Evolutionary conservation across 306 rosid genomes (phyloP).

Genomic region (Prunus fruticosa): DNA sequence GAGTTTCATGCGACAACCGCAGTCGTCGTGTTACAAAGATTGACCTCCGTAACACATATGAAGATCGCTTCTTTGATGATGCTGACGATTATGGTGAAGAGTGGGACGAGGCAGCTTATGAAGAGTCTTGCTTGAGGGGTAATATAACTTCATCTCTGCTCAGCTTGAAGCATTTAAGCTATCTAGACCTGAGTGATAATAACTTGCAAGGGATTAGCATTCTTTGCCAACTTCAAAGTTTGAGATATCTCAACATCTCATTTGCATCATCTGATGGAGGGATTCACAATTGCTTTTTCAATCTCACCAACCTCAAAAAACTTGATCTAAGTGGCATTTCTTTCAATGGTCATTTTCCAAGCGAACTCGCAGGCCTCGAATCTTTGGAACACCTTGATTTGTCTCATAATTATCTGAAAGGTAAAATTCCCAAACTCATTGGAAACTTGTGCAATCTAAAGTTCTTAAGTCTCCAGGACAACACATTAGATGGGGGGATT

Average conservation of each 20-base stretch:
- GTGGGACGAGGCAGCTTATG: background rate
- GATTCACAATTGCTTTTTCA: conserved; percentile 22
- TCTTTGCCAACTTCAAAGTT: background rate
- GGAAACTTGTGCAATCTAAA: background rate
- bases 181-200: background rate
- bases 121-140: background rate
- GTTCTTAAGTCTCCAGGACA: background rate
- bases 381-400: background rate
- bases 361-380: background rate
- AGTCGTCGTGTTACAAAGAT: background rate
- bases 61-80: background rate
- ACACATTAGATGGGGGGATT: background rate
- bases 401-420: rapidly evolving
- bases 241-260: background rate
- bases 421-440: background rate
- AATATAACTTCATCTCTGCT: conserved; percentile 4
- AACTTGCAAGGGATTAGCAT: background rate
- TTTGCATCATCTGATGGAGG: background rate
- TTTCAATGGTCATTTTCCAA: background rate
- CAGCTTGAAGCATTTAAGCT: background rate
- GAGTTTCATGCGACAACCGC: background rate
- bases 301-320: background rate
- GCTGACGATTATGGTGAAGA: too few relatives aligned
- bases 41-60: background rate
- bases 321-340: background rate